These are phyloP conservation scores for Lithocarpus polystachyus DNA, from an alignment of 306 rosid species.

Conservation along the genomic window DNA sequence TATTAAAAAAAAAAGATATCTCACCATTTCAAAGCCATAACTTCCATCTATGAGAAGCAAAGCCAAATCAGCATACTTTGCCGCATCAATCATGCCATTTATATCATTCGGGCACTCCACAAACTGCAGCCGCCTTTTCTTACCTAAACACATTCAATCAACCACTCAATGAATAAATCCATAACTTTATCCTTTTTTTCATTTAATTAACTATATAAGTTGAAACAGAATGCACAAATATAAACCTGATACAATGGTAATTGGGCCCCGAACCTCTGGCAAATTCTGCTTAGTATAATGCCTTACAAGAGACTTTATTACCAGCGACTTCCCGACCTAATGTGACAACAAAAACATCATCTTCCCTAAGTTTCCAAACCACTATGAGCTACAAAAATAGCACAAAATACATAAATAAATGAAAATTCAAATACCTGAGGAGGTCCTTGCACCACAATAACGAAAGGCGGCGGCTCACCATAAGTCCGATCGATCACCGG, in stretches of 20 bases:
- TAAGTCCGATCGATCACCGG: constrained; percentile 75
- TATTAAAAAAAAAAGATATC: constrained; percentile 4
- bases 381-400: no score
- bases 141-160: constrained; percentile 48
- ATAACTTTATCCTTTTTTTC: background rate
- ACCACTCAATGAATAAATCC: background rate
- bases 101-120: constrained; percentile 94
- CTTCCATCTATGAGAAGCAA: constrained; percentile 94
- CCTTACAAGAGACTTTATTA: constrained; percentile 73
- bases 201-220: background rate
- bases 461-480: constrained; percentile 81
- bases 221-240: background rate
- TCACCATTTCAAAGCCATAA: constrained; percentile 95
- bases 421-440: constrained; percentile 46
- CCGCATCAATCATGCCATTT: constrained; percentile 94
- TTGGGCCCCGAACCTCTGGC: constrained; percentile 83
- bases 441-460: constrained; percentile 92
- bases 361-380: no score
- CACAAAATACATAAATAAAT: no score
- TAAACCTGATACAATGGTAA: constrained; percentile 87
- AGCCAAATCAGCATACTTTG: constrained; percentile 85
- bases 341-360: no score
- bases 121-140: constrained; percentile 88
- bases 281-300: constrained; percentile 89
- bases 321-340: constrained; percentile 90